Base-by-base conservation (phyloP, 768 basidiomycete species). In the Leccinum subtestaceum region DNA sequence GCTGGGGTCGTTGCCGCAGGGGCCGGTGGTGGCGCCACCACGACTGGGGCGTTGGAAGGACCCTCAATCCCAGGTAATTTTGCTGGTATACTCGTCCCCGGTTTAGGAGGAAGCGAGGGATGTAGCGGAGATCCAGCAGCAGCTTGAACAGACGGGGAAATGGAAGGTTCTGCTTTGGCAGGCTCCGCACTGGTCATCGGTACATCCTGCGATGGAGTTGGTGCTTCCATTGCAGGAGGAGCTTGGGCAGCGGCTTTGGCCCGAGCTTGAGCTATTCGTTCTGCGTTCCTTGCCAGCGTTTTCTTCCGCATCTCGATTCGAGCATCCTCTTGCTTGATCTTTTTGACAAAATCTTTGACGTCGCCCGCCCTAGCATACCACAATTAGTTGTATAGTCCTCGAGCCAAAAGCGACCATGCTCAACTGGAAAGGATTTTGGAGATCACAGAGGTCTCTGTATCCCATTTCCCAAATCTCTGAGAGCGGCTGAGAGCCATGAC, bases 391-490 rank as follows among this genome's bases (percentile, higher is more conserved):
- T 47, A 53, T 48, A 31, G 13, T 46, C 25, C 9, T 11, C 6
- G 52, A 50, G 50, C 43, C 27, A 48, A 65, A 52, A 64, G 27
- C 13, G 15, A 55, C 11, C n/a, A 17, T 19, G 75, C 81, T 70
- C 65, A 74, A 89, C 90, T 81, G 81, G 79, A 86, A 87, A 11
- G 84, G 84, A 58, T 77, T 81, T 67, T 88, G 78, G 27, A 92
- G 70, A 70, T 91, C 87, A 10, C 65, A 55, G 56, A 89, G 67
- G 52, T 83, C 83, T 60, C 83, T 76, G 66, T 87, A 92, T 15
- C 91, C 91, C 85, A 89, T 84, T 57, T 85, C 83, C 91, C 91
- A 94, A 29, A 91, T 88, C 60, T 91, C 89, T 2, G 88, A 89
- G 68, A 93, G 72, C 1, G 88, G 77, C 58, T 83, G 83, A 46